A percentile compares a stretch with the other conserved stretches of the same genome.
Evolutionary conservation across 768 basidiomycete species (phyloP).

Genomic region (Kwoniella sp.): DNA sequence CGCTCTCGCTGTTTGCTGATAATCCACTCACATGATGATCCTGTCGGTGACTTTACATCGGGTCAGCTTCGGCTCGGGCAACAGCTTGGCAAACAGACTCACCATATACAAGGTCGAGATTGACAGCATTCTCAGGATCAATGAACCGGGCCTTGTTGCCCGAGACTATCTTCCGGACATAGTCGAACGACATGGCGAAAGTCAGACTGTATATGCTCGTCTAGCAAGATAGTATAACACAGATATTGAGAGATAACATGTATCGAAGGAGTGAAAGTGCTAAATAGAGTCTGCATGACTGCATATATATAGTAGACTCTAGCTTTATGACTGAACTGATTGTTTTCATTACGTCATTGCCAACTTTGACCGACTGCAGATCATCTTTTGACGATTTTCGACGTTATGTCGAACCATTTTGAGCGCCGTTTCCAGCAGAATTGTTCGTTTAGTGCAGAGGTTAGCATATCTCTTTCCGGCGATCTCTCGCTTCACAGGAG

Average conservation of each 20-base stretch:
- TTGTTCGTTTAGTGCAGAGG: conserved; percentile 6
- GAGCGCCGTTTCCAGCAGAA: not conserved
- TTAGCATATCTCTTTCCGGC: conserved; percentile 16
- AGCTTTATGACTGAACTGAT: not conserved
- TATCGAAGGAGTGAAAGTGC: too few relatives aligned
- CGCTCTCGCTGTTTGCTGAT: too few relatives aligned
- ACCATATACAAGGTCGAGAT: conserved; percentile 61
- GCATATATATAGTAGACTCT: not conserved
- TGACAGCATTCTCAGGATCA: conserved; percentile 68
- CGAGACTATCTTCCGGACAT: conserved; percentile 74
- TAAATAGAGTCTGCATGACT: too few relatives aligned
- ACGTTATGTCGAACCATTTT: not conserved
- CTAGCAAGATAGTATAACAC: too few relatives aligned
- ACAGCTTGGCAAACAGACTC: conserved; percentile 8
- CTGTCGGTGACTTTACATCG: conserved; percentile 66
- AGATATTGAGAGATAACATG: too few relatives aligned
- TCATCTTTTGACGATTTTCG: not conserved
- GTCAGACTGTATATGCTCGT: not conserved
- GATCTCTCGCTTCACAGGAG: not conserved
- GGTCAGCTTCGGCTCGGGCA: not conserved
- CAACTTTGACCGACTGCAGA: not conserved
- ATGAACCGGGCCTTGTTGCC: conserved; percentile 77
- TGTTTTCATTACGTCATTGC: conserved; percentile 2
- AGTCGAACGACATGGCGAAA: conserved; percentile 58
- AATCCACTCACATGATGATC: conserved; percentile 65